Conservation (phyloP, 306 rosid species). For the Glycine latifolia region DNA sequence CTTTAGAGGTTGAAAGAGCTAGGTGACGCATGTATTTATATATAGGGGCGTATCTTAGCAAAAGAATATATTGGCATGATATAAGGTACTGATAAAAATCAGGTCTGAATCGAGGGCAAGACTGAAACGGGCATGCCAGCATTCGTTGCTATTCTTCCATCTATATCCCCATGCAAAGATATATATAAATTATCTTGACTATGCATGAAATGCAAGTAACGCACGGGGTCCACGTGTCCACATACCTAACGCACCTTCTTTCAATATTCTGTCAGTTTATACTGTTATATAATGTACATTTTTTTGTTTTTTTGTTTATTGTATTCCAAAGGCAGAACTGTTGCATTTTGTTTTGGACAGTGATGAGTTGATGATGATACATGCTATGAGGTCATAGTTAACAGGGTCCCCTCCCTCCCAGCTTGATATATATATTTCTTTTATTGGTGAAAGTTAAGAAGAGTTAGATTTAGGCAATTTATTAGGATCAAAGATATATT, state of each 20-base stretch:
- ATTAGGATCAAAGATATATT: no score
- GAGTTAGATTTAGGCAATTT: no score
- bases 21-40: background rate
- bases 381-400: background rate
- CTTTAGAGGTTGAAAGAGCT: background rate
- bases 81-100: background rate
- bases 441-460: no score
- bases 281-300: background rate
- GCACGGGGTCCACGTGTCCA: slow-evolving; percentile 20
- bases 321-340: background rate
- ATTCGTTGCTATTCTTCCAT: no score
- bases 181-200: background rate
- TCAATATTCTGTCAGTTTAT: slow-evolving; percentile 14
- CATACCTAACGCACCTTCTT: background rate
- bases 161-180: slow-evolving; percentile 7
- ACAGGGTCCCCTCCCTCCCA: slow-evolving; percentile 1
- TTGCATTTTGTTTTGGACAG: background rate
- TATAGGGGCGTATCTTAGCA: background rate
- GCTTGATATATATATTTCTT: no score
- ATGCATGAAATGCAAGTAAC: background rate
- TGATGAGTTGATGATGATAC: slow-evolving; percentile 40
- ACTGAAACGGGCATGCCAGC: background rate
- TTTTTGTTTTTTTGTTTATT: background rate
- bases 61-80: slow-evolving; percentile 64
- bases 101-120: slow-evolving; percentile 25